Percentiles rank a stretch among this genome's conserved stretches.
Evolutionary conservation across 1,284 basidiomycete species (phyloP).

Genomic region (Fomes fomentarius): DNA sequence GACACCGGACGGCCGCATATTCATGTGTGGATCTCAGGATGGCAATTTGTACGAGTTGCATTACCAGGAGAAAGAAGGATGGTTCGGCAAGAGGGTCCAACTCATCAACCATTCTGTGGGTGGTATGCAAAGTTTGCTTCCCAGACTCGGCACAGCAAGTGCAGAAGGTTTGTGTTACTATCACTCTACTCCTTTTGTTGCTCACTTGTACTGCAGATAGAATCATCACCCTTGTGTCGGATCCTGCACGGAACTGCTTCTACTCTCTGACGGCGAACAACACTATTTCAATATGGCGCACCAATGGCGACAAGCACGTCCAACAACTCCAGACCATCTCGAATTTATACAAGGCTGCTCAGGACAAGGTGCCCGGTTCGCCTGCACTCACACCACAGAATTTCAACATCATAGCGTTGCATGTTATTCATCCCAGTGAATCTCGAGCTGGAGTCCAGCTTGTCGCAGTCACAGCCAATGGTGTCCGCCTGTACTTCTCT

Average conservation of each 20-base stretch:
- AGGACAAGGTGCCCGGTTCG: slow-evolving; percentile 76
- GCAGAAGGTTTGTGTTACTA: slow-evolving; percentile 55
- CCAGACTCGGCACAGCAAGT: slow-evolving; percentile 60
- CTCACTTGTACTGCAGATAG: slow-evolving; percentile 54
- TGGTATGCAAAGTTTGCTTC: slow-evolving; percentile 75
- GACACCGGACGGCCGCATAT: slow-evolving; percentile 85
- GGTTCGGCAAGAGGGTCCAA: slow-evolving; percentile 88
- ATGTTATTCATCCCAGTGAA: slow-evolving; percentile 64
- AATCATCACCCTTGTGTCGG: slow-evolving; percentile 68
- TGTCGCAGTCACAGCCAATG: slow-evolving; percentile 79
- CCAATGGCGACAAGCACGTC: slow-evolving; percentile 62
- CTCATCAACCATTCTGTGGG: slow-evolving; percentile 82
- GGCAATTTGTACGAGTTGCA: slow-evolving; percentile 92
- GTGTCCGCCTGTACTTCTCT: slow-evolving; percentile 81
- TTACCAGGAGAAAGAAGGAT: slow-evolving; percentile 90
- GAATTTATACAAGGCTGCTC: slow-evolving; percentile 69
- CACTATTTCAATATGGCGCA: slow-evolving; percentile 69
- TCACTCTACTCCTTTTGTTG: no score
- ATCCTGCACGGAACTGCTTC: slow-evolving; percentile 67
- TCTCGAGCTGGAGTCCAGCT: slow-evolving; percentile 73
- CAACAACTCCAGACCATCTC: slow-evolving; percentile 70
- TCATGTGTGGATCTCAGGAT: slow-evolving; percentile 87
- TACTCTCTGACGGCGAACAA: slow-evolving; percentile 77
- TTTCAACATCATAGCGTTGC: slow-evolving; percentile 68
- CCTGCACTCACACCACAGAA: slow-evolving; percentile 69